Conservation (phyloP, 352 stramenopile species). For the Globisporangium alternatum region DNA sequence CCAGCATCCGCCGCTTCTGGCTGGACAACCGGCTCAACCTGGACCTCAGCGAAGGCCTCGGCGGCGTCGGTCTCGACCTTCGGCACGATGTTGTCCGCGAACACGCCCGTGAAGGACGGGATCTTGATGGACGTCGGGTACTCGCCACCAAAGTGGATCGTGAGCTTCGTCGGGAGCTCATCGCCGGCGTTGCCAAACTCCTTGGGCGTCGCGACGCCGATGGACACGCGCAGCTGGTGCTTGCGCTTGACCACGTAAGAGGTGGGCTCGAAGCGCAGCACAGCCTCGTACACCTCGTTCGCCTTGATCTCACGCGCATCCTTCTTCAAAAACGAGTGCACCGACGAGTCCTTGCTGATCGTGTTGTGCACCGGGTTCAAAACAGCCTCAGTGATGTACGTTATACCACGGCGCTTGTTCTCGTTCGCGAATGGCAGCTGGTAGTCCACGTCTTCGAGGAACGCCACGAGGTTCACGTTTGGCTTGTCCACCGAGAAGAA, state of each 20-base stretch:
- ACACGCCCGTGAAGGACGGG: constrained; percentile 57
- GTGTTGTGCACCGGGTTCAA: constrained; percentile 71
- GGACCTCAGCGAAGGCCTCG: constrained; percentile 22
- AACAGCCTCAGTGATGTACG: constrained; percentile 79
- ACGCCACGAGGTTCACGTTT: constrained; percentile 64
- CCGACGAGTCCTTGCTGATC: constrained; percentile 50
- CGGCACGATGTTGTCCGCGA: constrained; percentile 60
- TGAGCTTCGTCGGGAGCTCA: constrained; percentile 62
- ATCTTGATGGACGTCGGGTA: constrained; percentile 75
- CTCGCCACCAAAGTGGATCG: constrained; percentile 64
- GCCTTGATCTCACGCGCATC: constrained; percentile 58
- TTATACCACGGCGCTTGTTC: constrained; percentile 73
- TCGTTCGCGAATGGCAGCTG: constrained; percentile 70
- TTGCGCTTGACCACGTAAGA: constrained; percentile 78
- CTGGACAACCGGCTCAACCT: constrained; percentile 14
- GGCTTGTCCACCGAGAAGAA: constrained; percentile 79
- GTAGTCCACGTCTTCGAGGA: constrained; percentile 79
- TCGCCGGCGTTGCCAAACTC: constrained; percentile 53
- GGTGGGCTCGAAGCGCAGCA: constrained; percentile 71
- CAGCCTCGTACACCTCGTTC: constrained; percentile 70
- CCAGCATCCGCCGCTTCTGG: constrained; percentile 14
- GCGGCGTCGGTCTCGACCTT: constrained; percentile 21
- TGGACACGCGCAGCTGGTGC: constrained; percentile 72
- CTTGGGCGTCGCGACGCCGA: constrained; percentile 50
- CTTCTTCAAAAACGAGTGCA: constrained; percentile 65